These are phyloP conservation scores for Apiospora sp. DNA, from an alignment of 2,329 filamentous ascomycete genomes.

Conservation along the genomic window DNA sequence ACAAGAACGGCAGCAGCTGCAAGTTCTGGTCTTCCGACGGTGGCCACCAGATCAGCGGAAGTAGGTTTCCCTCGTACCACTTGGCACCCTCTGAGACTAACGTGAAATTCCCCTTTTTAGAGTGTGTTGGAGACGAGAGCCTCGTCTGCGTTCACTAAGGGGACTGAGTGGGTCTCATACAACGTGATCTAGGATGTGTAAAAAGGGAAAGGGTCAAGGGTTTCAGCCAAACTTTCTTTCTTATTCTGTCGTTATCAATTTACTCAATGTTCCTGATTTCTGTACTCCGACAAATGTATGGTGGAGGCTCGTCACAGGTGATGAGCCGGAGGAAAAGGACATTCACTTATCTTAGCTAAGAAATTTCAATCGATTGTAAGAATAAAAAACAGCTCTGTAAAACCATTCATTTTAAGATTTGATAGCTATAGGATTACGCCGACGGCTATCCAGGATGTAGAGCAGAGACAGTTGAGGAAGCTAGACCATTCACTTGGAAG, in stretches of 20 bases:
- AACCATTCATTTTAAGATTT: too few species aligned
- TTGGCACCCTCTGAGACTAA: neutral
- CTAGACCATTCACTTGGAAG: too few species aligned
- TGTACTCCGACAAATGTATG: neutral
- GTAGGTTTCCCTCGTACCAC: neutral
- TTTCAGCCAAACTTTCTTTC: neutral
- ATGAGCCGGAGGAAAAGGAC: neutral
- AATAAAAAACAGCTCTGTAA: too few species aligned
- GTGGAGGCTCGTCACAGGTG: neutral
- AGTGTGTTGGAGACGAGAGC: neutral
- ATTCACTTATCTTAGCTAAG: neutral
- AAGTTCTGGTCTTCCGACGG: neutral
- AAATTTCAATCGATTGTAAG: too few species aligned
- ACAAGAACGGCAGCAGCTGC: neutral
- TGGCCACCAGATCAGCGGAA: neutral
- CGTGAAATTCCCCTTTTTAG: neutral
- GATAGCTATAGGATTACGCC: too few species aligned
- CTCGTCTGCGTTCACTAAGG: neutral
- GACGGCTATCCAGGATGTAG: too few species aligned
- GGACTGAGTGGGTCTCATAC: neutral
- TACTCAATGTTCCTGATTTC: neutral
- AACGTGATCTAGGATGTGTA: neutral
- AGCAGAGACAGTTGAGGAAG: too few species aligned
- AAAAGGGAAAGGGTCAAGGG: neutral
- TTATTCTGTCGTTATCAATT: neutral